These are phyloP conservation scores for Allantophomopsis lycopodina DNA, from an alignment of 2,329 filamentous ascomycete species.

Conservation along the genomic window DNA sequence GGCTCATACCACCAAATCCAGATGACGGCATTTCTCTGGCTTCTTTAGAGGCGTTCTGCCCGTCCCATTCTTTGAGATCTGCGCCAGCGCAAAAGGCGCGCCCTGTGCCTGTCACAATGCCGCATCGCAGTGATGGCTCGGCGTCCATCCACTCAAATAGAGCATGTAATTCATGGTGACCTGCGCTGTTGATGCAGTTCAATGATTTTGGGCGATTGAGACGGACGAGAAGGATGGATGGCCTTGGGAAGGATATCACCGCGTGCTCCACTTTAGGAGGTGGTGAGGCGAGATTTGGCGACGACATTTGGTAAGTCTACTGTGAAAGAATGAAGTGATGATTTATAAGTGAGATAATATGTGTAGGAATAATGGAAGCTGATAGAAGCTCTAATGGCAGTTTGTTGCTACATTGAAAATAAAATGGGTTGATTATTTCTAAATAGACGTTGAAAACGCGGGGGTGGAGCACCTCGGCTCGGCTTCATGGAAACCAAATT, in stretches of 20 bases:
- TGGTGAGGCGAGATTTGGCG: slow-evolving; percentile 2
- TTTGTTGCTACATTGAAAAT: too few relatives aligned
- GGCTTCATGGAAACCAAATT: too few relatives aligned
- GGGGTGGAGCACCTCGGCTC: too few relatives aligned
- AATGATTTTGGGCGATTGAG: slow-evolving; percentile 41
- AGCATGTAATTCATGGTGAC: slow-evolving; percentile 23
- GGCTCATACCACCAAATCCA: slow-evolving; percentile 54
- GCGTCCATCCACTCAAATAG: slow-evolving; percentile 46
- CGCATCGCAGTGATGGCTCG: slow-evolving; percentile 43
- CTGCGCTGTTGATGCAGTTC: slow-evolving; percentile 31
- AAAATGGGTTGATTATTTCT: too few relatives aligned
- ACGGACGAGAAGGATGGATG: slow-evolving; percentile 40
- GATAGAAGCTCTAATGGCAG: too few relatives aligned
- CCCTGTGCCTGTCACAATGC: slow-evolving; percentile 46
- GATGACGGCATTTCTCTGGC: slow-evolving; percentile 19
- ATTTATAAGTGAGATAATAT: not conserved
- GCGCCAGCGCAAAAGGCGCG: slow-evolving; percentile 53
- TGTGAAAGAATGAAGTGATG: not conserved
- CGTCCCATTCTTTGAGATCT: slow-evolving; percentile 50
- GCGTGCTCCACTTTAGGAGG: slow-evolving; percentile 1
- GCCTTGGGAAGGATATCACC: slow-evolving; percentile 30
- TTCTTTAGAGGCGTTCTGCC: slow-evolving; percentile 22
- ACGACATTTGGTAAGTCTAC: not conserved
- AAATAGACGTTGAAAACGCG: too few relatives aligned
- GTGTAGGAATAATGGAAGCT: not conserved